Base-by-base conservation (phyloP, 1,284 basidiomycete species). In the Limonomyces culmigenus region DNA sequence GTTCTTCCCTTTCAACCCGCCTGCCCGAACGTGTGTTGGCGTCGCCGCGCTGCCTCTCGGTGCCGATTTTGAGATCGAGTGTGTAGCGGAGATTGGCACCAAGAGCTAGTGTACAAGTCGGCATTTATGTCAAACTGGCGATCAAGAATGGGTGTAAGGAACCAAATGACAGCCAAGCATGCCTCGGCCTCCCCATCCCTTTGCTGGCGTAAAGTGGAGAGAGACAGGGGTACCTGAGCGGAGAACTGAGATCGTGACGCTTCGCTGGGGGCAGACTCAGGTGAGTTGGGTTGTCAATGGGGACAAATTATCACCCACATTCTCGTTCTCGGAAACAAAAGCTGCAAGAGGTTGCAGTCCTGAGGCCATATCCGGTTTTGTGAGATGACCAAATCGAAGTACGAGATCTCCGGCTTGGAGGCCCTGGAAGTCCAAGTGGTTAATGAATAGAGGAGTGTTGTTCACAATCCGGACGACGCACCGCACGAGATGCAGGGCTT, bases 151-250 rank as follows among this genome's bases (percentile, higher is more conserved):
- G n/a, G n/a, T n/a, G n/a, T n/a, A n/a, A n/a, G n/a, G n/a, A n/a
- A n/a, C n/a, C n/a, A n/a, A n/a, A n/a, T n/a, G n/a, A n/a, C n/a
- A 83, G 84, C 87, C 87, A 19, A 92, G 59, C 49, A 81, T 61
- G 11, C 88, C 87, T 39, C 84, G 63, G 1, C 87, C 87, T 39
- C 73, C 74, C 76, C 76, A 79, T 4, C 64, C 70, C n/a, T 54
- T 60, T 37, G 65, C 51, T 3, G 77, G 76, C 6, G 58, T 68
- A 16, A 80, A 58, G 8, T 47, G 57, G 21, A 80, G 44, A 2
- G 52, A 50, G 5, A 65, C 36, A 21, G 48, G 48, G 35, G 56
- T 50, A 10, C 52, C 47, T 11, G 46, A 48, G 15, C 68, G 59
- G 21, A 56, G 44, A 1, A 68, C 54, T 12, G 60, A 50, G 11